Evolutionary conservation across 116 monocot genomes (phyloP), one percentile per base, ranked within the genome.

Genomic region (Dioscorea cayenensis): DNA sequence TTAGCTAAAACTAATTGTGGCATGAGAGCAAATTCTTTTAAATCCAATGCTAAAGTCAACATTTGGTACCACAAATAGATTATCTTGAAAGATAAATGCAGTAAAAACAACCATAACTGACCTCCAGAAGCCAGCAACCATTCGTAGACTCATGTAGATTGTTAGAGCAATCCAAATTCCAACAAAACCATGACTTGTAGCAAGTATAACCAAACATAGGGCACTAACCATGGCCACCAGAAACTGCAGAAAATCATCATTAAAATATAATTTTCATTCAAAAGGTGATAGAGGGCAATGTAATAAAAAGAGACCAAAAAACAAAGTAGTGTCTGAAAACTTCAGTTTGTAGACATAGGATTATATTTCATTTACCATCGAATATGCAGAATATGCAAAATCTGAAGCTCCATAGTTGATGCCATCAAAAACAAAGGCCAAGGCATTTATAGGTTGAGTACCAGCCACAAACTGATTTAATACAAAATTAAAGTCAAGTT

Each of bases 341-440:
- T 11, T 20, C 22, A 62, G 22, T 16, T 14, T 5, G 5, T 0
- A 62, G 61, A 61, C 12, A 3, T 51, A 22, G 20, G 25, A 49
- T 28, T 23, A 16, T 6, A 25, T 7, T 52, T 14, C 25, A 82
- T 71, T 80, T 84, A 69, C 95, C 95, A 96, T 92, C 14, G 95
- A 96, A 76, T 90, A 90, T 6, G 92, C 95, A 69, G 95, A 79
- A 79, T 87, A 96, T 28, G 84, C 79, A 79, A 89, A 96, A 76
- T 96, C 95, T 35, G 95, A 96, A 70, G 92, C 92, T 66, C 95
- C 95, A 63, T 85, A 96, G 71, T 92, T 88, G 73, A 96, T 81
- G 21, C 95, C 95, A 73, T 96, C 95, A 73, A 96, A 92, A 70
- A 92, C 92, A 69, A 96, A 96, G 20, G 92, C 90, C 75, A 96